Evolutionary conservation across 495 filamentous ascomycete genomes (phyloP).

Genomic region (Acidomyces sp.): DNA sequence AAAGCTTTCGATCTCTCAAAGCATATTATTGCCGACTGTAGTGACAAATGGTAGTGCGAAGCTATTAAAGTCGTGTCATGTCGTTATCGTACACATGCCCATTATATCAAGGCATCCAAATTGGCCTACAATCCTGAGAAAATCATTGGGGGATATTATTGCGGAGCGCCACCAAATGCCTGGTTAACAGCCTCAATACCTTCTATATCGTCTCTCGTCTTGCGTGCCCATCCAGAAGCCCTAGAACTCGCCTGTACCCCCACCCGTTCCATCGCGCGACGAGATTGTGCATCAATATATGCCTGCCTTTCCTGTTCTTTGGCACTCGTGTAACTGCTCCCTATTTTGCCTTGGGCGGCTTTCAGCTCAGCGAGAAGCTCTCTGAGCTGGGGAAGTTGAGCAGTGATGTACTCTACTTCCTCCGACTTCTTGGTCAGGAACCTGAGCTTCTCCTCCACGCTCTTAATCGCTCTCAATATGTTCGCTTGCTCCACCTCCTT

Average conservation of each 20-base stretch:
- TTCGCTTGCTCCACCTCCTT: constrained; percentile 66
- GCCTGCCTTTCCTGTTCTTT: constrained; percentile 18
- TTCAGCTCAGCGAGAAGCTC: constrained; percentile 49
- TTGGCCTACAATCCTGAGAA: too few species aligned
- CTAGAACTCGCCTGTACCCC: constrained; percentile 23
- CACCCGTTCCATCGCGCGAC: constrained; percentile 22
- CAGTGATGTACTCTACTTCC: constrained; percentile 60
- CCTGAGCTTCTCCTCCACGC: constrained; percentile 42
- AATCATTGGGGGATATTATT: too few species aligned
- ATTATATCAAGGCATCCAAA: too few species aligned
- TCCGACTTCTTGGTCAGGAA: constrained; percentile 17
- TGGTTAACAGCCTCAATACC: constrained; percentile 27
- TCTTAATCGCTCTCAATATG: constrained; percentile 51
- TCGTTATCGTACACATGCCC: too few species aligned
- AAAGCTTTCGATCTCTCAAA: too few species aligned
- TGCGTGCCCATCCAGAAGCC: constrained; percentile 6
- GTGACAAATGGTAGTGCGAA: too few species aligned
- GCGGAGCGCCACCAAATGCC: constrained; percentile 13
- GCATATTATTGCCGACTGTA: too few species aligned
- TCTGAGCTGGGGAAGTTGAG: constrained; percentile 68
- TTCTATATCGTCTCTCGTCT: constrained; percentile 25
- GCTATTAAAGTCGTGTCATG: too few species aligned
- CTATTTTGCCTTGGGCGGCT: constrained; percentile 6
- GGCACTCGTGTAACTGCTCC: constrained; percentile 4
- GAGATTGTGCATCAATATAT: constrained; percentile 29